Evolutionary conservation across 2,329 filamentous ascomycete genomes (phyloP), one percentile per base, ranked within the genome.

Genomic region (Microdochium paspali): DNA sequence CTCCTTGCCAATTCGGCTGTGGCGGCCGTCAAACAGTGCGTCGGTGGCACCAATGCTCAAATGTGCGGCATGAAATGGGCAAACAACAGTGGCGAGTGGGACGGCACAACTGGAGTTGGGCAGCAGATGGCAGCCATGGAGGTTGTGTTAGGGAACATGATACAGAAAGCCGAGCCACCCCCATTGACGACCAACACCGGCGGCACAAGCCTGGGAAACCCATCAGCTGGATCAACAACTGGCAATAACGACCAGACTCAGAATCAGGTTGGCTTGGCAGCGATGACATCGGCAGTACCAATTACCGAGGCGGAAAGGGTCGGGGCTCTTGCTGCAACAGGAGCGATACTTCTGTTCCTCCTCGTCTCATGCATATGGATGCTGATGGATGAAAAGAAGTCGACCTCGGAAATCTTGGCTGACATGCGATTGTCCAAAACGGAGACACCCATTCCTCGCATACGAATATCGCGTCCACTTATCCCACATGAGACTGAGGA

Each of bases 111-210:
- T 6, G 83, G 82, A 6, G 75, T 86, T 2, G 84, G 84, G 4
- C 81, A 86, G 61, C 82, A 86, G 63, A 87, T 87, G 83, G 73
- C 78, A 1, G 81, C 78, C 2, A 67, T 87, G 60, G 80, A 85
- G 56, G 71, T 84, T 10, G 74, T 84, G 6, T 71, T 86, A 43
- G 74, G 75, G 31, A 82, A 79, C 55, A 69, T 83, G 60, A 75
- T 84, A 45, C 55, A 69, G 30, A 51, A 70, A 51, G 66, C 62
- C 7, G 56, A 64, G 12, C 13, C 18, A 5, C 50, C 56, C 1
- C 67, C 69, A 4, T 61, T 68, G 24, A 71, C 69, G 0, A 65
- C 66, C 10, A 53, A 50, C 12, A 73, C 69, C 1, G 74, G 73
- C 46, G 76, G 75, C 42, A 75, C 72, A 13, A 78, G 74, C 51